Base-by-base conservation (phyloP, 352 stramenopile species). In the Pythium graminicola region DNA sequence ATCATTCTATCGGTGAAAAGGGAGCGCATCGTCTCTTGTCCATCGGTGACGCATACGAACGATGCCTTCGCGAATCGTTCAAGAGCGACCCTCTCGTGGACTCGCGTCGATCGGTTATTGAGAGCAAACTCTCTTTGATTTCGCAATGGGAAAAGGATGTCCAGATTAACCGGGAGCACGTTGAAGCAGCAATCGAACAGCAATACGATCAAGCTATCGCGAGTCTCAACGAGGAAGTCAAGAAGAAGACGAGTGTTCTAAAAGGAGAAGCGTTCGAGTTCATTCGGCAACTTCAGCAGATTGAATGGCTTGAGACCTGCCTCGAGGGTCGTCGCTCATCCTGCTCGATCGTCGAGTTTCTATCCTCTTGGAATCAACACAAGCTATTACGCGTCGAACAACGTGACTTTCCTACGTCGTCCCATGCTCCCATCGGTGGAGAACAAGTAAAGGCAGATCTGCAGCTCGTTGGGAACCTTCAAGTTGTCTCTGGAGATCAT, bases 1-100 rank as follows among this genome's bases (percentile, higher is more conserved):
- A 90, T 38, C 79, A 90, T 61, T 86, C 78, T 2, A 73, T 73
- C 13, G 81, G 79, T n/a, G 81, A 89, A 1, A 92, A 88, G 59
- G 81, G 81, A 14, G 58, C 65, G 2, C 79, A 92, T 33, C 73
- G 81, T 4, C 38, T 92, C 33, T 47, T 92, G 2, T 73, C 70
- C 3, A 66, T 92, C 28, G 44, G 54, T 0, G 77, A 90, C 35
- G 76, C 81, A 11, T 90, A 90, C 46, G 79, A 87, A 38, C 62
- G 57, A 41, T 84, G 67, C 22, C 42, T 93, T 10, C 70, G 68
- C 7, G 79, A 90, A 38, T 88, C 81, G 2, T 50, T 85, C 8
- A 77, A 76, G 43, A 59, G 41, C 1, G 81, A 93, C 22, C 72
- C 79, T 16, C 55, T 93, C 0, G 67, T 93, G 4, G 67, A 81